Evolutionary conservation across 495 filamentous ascomycete genomes (phyloP).

Genomic region (Daldinia childiae): DNA sequence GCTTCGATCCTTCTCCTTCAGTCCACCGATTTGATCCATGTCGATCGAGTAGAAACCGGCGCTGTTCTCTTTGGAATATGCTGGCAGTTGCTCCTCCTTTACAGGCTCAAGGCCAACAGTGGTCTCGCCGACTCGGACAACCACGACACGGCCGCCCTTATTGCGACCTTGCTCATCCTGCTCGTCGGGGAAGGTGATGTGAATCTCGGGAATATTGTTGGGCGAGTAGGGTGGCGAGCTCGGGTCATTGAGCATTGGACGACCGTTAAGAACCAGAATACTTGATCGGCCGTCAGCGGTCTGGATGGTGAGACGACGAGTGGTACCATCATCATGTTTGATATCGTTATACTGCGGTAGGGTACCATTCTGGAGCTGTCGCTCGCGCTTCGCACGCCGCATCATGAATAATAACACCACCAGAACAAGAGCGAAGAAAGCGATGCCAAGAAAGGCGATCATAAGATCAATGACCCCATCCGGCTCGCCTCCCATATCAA

Average conservation of each 20-base stretch:
- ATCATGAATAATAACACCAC: conserved; percentile 74
- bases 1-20: conserved; percentile 81
- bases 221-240: conserved; percentile 79
- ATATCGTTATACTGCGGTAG: conserved; percentile 66
- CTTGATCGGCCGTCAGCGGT: conserved; percentile 76
- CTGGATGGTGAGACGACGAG: conserved; percentile 58
- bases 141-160: conserved; percentile 87
- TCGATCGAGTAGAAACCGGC: conserved; percentile 90
- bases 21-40: conserved; percentile 90
- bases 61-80: conserved; percentile 80
- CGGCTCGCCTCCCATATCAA: conserved; percentile 53
- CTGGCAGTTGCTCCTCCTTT: conserved; percentile 80
- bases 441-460: conserved; percentile 80
- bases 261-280: conserved; percentile 73
- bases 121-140: conserved; percentile 90
- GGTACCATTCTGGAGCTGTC: conserved; percentile 60
- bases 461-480: conserved; percentile 72
- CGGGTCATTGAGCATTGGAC: conserved; percentile 77
- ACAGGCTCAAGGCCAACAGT: conserved; percentile 88
- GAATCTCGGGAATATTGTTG: conserved; percentile 87
- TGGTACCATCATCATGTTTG: conserved; percentile 60
- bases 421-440: conserved; percentile 72
- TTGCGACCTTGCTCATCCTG: conserved; percentile 85
- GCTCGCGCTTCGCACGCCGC: conserved; percentile 62
- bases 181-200: conserved; percentile 98